phyloP scores from a whole-genome alignment of 1,284 basidiomycete genomes.

The Pascua sp. region DNA sequence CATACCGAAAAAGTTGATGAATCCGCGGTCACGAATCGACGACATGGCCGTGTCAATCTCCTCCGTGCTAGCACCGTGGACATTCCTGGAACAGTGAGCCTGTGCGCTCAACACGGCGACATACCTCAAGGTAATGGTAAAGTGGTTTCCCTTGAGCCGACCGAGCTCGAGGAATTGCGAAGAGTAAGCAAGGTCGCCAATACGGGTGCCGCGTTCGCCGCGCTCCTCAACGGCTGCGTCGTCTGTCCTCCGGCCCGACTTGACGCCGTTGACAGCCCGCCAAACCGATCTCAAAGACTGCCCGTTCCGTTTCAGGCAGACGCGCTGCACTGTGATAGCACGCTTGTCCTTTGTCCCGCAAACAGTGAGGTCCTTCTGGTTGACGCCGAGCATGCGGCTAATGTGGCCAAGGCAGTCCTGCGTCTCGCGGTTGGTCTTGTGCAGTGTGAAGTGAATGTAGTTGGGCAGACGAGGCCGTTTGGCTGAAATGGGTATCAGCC shows the following conservation, averaged over 20 bases:
- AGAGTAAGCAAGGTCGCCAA: constrained; percentile 83
- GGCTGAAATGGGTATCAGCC: neutral
- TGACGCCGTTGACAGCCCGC: constrained; percentile 68
- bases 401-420: constrained; percentile 86
- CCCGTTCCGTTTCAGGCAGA: constrained; percentile 73
- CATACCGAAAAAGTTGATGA: constrained; percentile 95
- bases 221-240: constrained; percentile 63
- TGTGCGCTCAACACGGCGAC: constrained; percentile 25
- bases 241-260: constrained; percentile 56
- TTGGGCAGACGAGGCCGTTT: constrained; percentile 51
- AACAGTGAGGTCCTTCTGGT: constrained; percentile 74
- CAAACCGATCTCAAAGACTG: constrained; percentile 82
- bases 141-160: constrained; percentile 92
- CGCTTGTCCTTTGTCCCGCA: constrained; percentile 99
- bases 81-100: constrained; percentile 59
- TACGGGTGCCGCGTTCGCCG: constrained; percentile 84
- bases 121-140: constrained; percentile 88
- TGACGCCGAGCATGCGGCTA: constrained; percentile 69
- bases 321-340: constrained; percentile 89
- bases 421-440: constrained; percentile 96
- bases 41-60: constrained; percentile 71
- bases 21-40: constrained; percentile 78
- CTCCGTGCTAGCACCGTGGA: constrained; percentile 68
- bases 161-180: constrained; percentile 81
- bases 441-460: constrained; percentile 94